Evolutionary conservation across 306 rosid genomes (phyloP), one percentile per base, ranked within the genome.

Genomic region (Prunus campanulata): DNA sequence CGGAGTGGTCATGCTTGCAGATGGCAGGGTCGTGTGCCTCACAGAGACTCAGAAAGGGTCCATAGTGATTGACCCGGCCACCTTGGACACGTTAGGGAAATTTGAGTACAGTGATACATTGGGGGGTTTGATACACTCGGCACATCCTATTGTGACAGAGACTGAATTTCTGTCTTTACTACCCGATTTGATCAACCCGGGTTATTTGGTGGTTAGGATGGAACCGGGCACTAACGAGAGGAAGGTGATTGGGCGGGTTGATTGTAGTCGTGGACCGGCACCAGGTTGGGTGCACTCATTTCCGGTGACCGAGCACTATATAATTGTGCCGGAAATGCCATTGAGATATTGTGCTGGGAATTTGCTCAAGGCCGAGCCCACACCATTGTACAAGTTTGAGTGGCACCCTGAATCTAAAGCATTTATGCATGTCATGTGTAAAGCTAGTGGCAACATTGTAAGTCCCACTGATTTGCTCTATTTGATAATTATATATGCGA

Each of bases 11-110:
- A 88, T 68, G 54, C 96, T 95, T 0, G 97, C 87, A 0, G 99
- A 95, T 16, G 96, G 97, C 0, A 90, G 99, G 9, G 99, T 95
- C 19, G 90, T 95, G 46, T 95, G 99, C 57, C 69, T 95, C 8
- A 92, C 99, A 0, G 99, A 95, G 86, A 95, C 99, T 1, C 99
- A 95, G 15, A 95, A 92, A 22, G 99, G 97, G 14, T 92, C 99
- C 0, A 87, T 92, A 13, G 82, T 92, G 30, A 79, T 95, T 62
- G 90, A 95, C 42, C 97, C 99, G 0, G 59, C 70, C 49, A 88
- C 97, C 0, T 57, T 95, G 65, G 97, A 95, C 10, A 95, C 99
- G 0, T 0, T 87, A 20, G 97, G 92, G 8, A 85, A 81, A 57
- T 92, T 95, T 46, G 91, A 89, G 83, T 95, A 89, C n/a, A 88